Percentiles rank a stretch among this genome's conserved stretches.
phyloP scores from a whole-genome alignment of 2,329 filamentous ascomycete genomes.

The Diaporthe ampelina region DNA sequence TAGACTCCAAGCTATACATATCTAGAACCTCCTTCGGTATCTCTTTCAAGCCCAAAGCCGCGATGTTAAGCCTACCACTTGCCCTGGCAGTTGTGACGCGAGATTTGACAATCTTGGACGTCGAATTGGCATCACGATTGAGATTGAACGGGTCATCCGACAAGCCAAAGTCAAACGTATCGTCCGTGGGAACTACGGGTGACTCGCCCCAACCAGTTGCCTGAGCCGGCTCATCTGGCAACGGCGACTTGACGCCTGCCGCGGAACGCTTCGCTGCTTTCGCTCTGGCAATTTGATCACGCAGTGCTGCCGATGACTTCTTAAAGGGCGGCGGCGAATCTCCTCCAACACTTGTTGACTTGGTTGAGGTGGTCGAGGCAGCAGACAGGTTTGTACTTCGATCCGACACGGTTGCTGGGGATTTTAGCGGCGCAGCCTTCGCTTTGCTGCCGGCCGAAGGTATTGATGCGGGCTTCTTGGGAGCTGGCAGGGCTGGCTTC shows the following conservation, averaged over 20 bases:
- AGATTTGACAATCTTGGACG: slow-evolving; percentile 78
- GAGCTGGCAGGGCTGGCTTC: slow-evolving; percentile 65
- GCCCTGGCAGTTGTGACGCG: slow-evolving; percentile 80
- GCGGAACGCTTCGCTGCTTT: slow-evolving; percentile 81
- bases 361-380: slow-evolving; percentile 55
- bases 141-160: slow-evolving; percentile 80
- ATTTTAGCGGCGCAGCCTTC: slow-evolving; percentile 56
- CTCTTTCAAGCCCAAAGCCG: slow-evolving; percentile 82
- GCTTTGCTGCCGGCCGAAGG: slow-evolving; percentile 54
- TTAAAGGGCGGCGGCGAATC: slow-evolving; percentile 54
- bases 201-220: slow-evolving; percentile 44
- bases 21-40: slow-evolving; percentile 87
- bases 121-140: slow-evolving; percentile 67
- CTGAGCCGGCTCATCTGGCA: slow-evolving; percentile 43
- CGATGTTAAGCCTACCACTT: slow-evolving; percentile 88
- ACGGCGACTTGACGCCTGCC: slow-evolving; percentile 40
- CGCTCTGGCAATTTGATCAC: slow-evolving; percentile 93
- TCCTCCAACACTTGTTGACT: slow-evolving; percentile 47
- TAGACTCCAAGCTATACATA: slow-evolving; percentile 88
- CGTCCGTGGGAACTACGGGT: slow-evolving; percentile 62
- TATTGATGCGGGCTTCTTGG: slow-evolving; percentile 49
- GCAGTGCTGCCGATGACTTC: slow-evolving; percentile 84
- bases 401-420: slow-evolving; percentile 53
- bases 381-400: slow-evolving; percentile 54
- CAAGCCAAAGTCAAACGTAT: slow-evolving; percentile 70